Percentiles rank a stretch among this genome's conserved stretches.
Conservation (phyloP, 306 rosid genomes). For the Sesbania bispinosa region DNA sequence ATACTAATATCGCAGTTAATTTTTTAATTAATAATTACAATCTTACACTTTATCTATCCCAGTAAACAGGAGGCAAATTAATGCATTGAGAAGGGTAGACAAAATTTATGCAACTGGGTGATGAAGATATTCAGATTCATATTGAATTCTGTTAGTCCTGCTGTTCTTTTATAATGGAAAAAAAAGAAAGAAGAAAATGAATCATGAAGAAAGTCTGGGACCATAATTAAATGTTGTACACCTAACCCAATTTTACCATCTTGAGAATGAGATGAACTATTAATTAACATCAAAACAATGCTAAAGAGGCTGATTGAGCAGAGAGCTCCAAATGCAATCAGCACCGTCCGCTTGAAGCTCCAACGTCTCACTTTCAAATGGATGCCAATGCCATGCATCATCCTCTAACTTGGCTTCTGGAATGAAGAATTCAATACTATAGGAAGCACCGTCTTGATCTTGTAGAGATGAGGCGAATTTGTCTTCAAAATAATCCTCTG, state of each 20-base stretch:
- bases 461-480: conserved; percentile 42
- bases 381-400: background rate
- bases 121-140: too few species aligned
- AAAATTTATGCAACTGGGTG: too few species aligned
- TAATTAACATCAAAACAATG: too few species aligned
- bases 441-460: conserved; percentile 1
- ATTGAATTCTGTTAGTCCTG: too few species aligned
- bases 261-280: background rate
- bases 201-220: background rate
- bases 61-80: too few species aligned
- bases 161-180: too few species aligned
- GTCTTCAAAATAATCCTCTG: conserved; percentile 53
- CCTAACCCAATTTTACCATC: conserved; percentile 3
- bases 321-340: conserved; percentile 54
- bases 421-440: conserved; percentile 16
- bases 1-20: too few species aligned
- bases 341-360: conserved; percentile 32
- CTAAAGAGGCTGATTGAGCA: conserved; percentile 36
- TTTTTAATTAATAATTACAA: too few species aligned
- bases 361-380: conserved; percentile 29
- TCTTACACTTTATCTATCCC: too few species aligned
- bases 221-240: background rate
- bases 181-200: too few species aligned
- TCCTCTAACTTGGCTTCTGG: background rate
- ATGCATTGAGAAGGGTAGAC: too few species aligned